These are phyloP conservation scores for Annulohypoxylon truncatum DNA, from an alignment of 2,329 filamentous ascomycete genomes.

Conservation along the genomic window DNA sequence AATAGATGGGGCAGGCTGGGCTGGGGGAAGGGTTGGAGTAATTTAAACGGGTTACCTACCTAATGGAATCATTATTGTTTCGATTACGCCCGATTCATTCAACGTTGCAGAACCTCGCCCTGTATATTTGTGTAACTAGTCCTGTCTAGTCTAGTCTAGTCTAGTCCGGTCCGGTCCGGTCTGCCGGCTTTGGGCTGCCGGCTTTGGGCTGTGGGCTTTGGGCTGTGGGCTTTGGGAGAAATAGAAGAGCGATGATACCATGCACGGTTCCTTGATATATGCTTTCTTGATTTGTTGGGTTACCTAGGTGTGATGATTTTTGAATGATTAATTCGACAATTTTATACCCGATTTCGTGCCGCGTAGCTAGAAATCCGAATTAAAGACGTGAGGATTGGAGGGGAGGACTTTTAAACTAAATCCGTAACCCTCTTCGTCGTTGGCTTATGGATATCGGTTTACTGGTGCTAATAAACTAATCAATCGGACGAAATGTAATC, in stretches of 20 bases:
- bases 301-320: neutral
- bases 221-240: constrained; percentile 15
- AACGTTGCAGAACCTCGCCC: constrained; percentile 13
- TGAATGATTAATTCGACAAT: neutral
- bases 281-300: neutral
- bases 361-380: neutral
- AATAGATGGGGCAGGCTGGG: constrained; percentile 29
- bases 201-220: no score
- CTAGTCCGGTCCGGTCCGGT: no score
- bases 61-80: constrained; percentile 20
- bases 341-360: no score
- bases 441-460: neutral
- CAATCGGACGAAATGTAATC: neutral
- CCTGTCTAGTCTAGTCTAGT: constrained; percentile 24
- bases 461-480: neutral
- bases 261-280: neutral
- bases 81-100: constrained; percentile 22
- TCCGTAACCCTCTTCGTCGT: no score
- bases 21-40: constrained; percentile 37
- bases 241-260: constrained; percentile 36
- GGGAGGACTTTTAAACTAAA: neutral
- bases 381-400: neutral
- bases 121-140: constrained; percentile 28
- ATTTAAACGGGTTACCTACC: constrained; percentile 15
- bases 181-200: no score